A percentile compares a stretch with the other conserved stretches of the same genome.
Conservation (phyloP, 257 asterid species). For the Thymus mandschuricus region DNA sequence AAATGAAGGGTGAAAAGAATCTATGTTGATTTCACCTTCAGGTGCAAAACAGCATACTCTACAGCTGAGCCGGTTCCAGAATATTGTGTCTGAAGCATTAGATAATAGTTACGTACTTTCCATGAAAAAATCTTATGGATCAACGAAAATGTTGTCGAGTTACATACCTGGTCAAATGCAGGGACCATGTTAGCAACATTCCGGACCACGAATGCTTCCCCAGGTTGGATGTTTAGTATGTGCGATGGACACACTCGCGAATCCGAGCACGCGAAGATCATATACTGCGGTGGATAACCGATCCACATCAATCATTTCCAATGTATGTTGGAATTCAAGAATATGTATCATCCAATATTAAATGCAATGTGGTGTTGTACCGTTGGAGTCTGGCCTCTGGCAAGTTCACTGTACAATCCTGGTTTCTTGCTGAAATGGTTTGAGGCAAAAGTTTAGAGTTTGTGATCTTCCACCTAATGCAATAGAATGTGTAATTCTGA, state of each 20-base stretch:
- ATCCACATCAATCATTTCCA: neutral
- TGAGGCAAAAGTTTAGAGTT: slow-evolving; percentile 12
- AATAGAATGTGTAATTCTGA: neutral
- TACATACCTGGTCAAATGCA: slow-evolving; percentile 61
- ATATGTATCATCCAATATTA: neutral
- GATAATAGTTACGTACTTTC: neutral
- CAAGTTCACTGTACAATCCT: slow-evolving; percentile 61
- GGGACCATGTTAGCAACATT: slow-evolving; percentile 96
- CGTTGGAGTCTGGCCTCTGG: slow-evolving; percentile 92
- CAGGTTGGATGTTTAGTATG: slow-evolving; percentile 71
- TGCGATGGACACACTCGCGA: slow-evolving; percentile 96
- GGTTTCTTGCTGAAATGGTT: slow-evolving; percentile 58
- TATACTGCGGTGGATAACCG: slow-evolving; percentile 50
- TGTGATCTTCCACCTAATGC: no score
- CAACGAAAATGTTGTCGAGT: no score
- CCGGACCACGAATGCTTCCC: slow-evolving; percentile 85
- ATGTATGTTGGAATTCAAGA: neutral
- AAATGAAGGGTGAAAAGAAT: neutral
- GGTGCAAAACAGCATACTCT: slow-evolving; percentile 84
- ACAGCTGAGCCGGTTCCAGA: slow-evolving; percentile 80
- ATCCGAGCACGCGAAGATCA: slow-evolving; percentile 94
- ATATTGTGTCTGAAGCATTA: slow-evolving; percentile 55
- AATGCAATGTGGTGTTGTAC: slow-evolving; percentile 35
- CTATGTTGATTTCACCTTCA: slow-evolving; percentile 56
- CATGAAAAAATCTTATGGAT: no score